Evolutionary conservation across 192 early-diverging fungal species (phyloP), one percentile per base, ranked within the genome.

Genomic region (Backusella liffmaniae): DNA sequence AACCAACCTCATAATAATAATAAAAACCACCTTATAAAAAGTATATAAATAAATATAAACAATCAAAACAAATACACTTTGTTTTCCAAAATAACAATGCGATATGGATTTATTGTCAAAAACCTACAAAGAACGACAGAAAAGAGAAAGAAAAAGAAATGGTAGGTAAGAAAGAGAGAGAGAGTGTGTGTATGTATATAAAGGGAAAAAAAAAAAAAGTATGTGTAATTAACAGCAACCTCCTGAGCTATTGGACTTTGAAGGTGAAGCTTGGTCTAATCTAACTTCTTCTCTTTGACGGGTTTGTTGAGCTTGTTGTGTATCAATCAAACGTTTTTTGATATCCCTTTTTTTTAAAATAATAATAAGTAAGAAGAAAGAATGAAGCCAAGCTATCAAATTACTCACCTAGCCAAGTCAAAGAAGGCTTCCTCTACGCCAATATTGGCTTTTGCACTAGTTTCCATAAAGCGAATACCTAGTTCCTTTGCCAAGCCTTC

Each of bases 341-440:
- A 99, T 98, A 78, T 99, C 97, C 77, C 95, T 96, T 65, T 79
- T 70, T 26, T 1, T 29, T 15, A 44, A 44, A 44, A 41, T 41
- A 44, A 23, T 39, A 10, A 32, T 23, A 46, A 16, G 16, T 30
- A 35, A 67, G 10, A 67, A 32, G 3, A 51, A 4, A 26, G 44
- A 30, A 44, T 46, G 79, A 6, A 6, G 42, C 21, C 12, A 26
- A 26, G 0, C 23, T 26, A 5, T 10, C 23, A 59, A 29, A 18
- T 36, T 73, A 30, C 9, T 30, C 85, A 94, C 94, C 93, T 89
- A 5, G 97, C 97, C 67, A 99, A 86, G 41, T 92, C 92, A 80
- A 98, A 97, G 85, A 99, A 99, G 49, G 97, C 96, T 82, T 99
- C 97, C 78, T 99, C 98, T 29, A 94, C 92, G 80, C 94, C 93